Evolutionary conservation across 768 basidiomycete species (phyloP).

Genomic region (Tulasnella sp.): DNA sequence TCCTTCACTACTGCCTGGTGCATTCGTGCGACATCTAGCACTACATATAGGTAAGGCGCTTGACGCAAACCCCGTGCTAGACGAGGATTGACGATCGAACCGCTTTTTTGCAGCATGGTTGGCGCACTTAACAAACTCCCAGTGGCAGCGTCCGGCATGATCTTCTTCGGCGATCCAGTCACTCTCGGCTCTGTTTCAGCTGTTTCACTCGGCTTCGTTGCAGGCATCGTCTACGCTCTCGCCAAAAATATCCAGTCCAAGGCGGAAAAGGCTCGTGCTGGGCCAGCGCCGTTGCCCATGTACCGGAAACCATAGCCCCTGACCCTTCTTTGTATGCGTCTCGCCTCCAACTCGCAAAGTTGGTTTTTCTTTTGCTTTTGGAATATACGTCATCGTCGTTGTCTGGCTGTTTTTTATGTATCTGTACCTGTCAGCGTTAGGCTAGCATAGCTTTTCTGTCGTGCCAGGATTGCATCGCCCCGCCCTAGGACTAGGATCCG

Average conservation of each 20-base stretch:
- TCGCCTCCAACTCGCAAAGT: not conserved
- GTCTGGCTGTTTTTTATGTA: not conserved
- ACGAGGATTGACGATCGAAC: not conserved
- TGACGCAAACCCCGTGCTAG: not conserved
- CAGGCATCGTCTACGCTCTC: conserved; percentile 84
- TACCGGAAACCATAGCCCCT: conserved; percentile 22
- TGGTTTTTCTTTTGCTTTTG: not conserved
- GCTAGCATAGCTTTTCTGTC: not conserved
- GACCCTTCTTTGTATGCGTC: not conserved
- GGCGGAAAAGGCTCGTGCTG: conserved; percentile 46
- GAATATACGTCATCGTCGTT: not conserved
- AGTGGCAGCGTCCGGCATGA: conserved; percentile 96
- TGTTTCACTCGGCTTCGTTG: conserved; percentile 80
- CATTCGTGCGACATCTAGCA: conserved; percentile 88
- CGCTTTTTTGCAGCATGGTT: conserved; percentile 61
- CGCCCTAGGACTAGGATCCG: not conserved
- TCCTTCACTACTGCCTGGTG: conserved; percentile 99
- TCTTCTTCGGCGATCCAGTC: conserved; percentile 89
- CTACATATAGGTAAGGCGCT: conserved; percentile 78
- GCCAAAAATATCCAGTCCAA: conserved; percentile 93
- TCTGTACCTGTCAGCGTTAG: not conserved
- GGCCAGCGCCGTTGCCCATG: conserved; percentile 55
- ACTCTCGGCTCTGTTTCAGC: conserved; percentile 85
- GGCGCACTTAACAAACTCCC: conserved; percentile 96
- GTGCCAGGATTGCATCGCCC: not conserved